Base-by-base conservation (phyloP, 306 rosid species). In the Inga leiocalycina region DNA sequence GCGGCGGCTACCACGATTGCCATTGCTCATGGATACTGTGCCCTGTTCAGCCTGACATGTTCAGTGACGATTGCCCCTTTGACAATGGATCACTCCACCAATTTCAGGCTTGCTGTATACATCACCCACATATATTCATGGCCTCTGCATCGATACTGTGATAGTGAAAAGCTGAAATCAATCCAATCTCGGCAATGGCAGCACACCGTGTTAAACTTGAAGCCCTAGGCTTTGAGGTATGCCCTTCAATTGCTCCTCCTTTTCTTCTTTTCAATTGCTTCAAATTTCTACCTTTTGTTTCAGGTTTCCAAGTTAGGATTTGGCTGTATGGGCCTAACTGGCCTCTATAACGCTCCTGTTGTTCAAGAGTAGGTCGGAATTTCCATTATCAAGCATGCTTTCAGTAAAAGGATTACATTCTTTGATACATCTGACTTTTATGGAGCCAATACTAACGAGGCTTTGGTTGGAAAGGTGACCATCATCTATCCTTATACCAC, bases 241-340 rank as follows among this genome's bases (percentile, higher is more conserved):
- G 12, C 72, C 1, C 20, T 16, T 34, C 20, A 15, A 66, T 13
- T 66, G 20, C 30, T 57, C n/a, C 30, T 20, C 64, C 64, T 59
- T 20, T 22, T n/a, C 59, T 19, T 52, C 51, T 14, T 6, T 52
- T 52, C 59, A 52, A 4, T 15, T 52, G n/a, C 1, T 52, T 52
- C 59, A 17, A 52, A 27, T 27, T 27, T 27, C 9, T 54, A 1
- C 59, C 62, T 2, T 2, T 19, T 1, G 24, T 56, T 71, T 44
- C 39, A 92, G 97, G 98, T 94, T 77, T 94, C 98, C 20, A 91
- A 84, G 83, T 57, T 93, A 61, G 98, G 97, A 66, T 91, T 82
- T 89, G 98, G 98, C 10, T 95, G 98, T 82, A 81, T 87, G 90
- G 90, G 98, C 14, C 88, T 93, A 1, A 44, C 83, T 6, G 97